A percentile compares a stretch with the other conserved stretches of the same genome.
These are phyloP conservation scores for Aspergillus steynii DNA, from an alignment of 495 filamentous ascomycete species.

Conservation along the genomic window DNA sequence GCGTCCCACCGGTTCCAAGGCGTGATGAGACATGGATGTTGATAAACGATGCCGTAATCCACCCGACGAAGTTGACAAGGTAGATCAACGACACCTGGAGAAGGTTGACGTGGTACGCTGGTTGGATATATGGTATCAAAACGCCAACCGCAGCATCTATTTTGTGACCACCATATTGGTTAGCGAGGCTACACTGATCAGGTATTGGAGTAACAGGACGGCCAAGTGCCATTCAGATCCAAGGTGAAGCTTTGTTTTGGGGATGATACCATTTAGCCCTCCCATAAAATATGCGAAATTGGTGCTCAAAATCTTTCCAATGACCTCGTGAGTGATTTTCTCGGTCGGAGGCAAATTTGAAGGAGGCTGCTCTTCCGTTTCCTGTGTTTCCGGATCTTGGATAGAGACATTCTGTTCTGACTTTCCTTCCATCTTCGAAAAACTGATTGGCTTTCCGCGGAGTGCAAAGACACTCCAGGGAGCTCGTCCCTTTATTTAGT, in stretches of 20 bases:
- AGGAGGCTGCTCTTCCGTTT: too few species aligned
- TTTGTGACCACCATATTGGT: neutral
- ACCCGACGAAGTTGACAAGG: conserved; percentile 46
- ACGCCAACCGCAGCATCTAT: conserved; percentile 51
- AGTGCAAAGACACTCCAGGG: too few species aligned
- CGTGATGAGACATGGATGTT: conserved; percentile 48
- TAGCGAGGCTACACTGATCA: too few species aligned
- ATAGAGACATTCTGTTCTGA: too few species aligned
- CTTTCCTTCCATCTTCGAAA: too few species aligned
- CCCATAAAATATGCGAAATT: conserved; percentile 55
- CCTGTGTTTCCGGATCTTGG: too few species aligned
- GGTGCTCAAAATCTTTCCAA: conserved; percentile 46
- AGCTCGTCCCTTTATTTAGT: too few species aligned
- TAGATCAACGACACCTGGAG: conserved; percentile 50
- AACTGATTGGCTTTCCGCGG: too few species aligned
- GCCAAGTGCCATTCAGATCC: neutral
- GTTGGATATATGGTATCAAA: conserved; percentile 54
- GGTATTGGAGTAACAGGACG: too few species aligned
- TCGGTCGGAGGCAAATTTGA: too few species aligned
- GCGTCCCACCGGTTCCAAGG: conserved; percentile 46
- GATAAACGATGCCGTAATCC: conserved; percentile 49
- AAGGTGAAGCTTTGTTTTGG: neutral
- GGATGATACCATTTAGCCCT: conserved; percentile 40
- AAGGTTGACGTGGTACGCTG: conserved; percentile 45
- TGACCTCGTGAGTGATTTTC: conserved; percentile 7